Percentiles rank a stretch among this genome's conserved stretches.
Evolutionary conservation across 176 grass and related monocot species (phyloP).

Genomic region (Triticum timopheevii): DNA sequence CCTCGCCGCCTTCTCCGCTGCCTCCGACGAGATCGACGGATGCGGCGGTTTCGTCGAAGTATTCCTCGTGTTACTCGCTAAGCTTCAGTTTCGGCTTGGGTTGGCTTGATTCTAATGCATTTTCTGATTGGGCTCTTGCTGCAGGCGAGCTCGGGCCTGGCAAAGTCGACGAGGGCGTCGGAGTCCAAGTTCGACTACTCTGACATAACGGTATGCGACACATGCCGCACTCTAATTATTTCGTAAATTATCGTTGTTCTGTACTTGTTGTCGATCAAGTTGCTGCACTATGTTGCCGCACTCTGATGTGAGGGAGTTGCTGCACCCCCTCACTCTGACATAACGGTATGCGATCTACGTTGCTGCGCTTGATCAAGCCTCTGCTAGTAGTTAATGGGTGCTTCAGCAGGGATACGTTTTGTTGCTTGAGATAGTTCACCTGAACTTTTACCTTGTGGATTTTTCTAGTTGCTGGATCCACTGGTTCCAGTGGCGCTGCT

Average conservation of each 20-base stretch:
- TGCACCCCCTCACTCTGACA: too few relatives aligned
- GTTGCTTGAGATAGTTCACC: constrained; percentile 14
- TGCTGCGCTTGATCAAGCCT: constrained; percentile 1
- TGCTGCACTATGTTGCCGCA: too few relatives aligned
- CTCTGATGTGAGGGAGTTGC: too few relatives aligned
- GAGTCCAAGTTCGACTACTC: constrained; percentile 92
- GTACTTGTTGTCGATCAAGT: neutral
- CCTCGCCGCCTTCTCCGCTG: constrained; percentile 6
- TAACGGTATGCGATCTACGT: too few relatives aligned
- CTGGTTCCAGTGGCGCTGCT: neutral
- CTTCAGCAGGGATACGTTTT: neutral
- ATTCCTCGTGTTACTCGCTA: neutral
- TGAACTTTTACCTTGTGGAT: neutral
- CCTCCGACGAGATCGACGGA: constrained; percentile 81
- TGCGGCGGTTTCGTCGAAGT: constrained; percentile 96
- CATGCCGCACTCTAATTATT: neutral
- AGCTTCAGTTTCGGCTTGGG: constrained; percentile 15
- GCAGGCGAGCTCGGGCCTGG: constrained; percentile 76
- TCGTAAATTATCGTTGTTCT: neutral
- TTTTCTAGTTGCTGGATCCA: neutral
- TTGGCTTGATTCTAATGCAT: constrained; percentile 19
- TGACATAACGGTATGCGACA: constrained; percentile 63
- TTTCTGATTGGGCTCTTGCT: constrained; percentile 25
- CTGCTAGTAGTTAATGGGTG: neutral
- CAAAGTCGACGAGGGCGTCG: constrained; percentile 66